Evolutionary conservation across 306 rosid genomes (phyloP).

Genomic region (Castanea crenata): DNA sequence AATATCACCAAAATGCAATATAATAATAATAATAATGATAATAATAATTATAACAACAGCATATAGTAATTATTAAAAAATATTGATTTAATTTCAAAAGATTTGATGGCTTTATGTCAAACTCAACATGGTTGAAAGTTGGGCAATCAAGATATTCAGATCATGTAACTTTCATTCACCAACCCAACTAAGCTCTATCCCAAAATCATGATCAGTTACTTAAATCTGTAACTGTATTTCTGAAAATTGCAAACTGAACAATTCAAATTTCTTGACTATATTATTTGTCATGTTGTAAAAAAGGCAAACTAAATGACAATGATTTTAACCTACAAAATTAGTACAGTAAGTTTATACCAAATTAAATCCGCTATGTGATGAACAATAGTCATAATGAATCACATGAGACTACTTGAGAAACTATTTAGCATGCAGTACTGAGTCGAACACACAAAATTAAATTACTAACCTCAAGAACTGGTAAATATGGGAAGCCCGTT

Average conservation of each 20-base stretch:
- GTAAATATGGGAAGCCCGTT: constrained; percentile 89
- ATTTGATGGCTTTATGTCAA: background rate
- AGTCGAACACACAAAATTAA: constrained; percentile 6
- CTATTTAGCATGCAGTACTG: background rate
- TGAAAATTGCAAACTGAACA: background rate
- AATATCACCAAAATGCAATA: too few relatives aligned
- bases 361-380: background rate
- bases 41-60: fast-evolving
- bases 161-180: background rate
- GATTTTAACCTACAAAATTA: background rate
- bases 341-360: background rate
- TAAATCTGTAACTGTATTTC: background rate
- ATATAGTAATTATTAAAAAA: background rate
- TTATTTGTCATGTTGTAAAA: background rate
- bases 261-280: background rate
- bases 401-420: background rate
- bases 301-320: background rate
- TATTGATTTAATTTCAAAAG: background rate
- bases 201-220: background rate
- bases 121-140: background rate
- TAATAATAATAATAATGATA: too few relatives aligned
- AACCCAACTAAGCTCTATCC: background rate
- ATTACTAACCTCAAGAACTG: constrained; percentile 83
- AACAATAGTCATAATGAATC: background rate
- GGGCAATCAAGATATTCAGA: background rate